Conservation (phyloP, 106 monocot genomes). For the Dendrobium huoshanense region DNA sequence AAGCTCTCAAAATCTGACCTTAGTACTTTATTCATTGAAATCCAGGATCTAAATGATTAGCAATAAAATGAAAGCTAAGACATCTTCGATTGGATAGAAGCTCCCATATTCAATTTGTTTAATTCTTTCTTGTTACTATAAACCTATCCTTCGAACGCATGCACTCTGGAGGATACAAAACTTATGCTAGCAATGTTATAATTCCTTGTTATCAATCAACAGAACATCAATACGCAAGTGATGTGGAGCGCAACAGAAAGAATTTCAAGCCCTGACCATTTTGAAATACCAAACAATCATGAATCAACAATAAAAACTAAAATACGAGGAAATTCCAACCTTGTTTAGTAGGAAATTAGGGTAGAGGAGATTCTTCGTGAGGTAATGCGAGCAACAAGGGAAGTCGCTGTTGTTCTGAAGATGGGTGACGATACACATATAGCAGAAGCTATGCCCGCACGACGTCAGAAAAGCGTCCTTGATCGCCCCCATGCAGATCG, state of each 20-base stretch:
- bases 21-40: not conserved
- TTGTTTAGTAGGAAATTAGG: slow-evolving; percentile 97
- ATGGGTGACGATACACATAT: slow-evolving; percentile 97
- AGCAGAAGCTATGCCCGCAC: slow-evolving; percentile 96
- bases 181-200: not conserved
- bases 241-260: too few relatives aligned
- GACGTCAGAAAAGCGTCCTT: slow-evolving; percentile 91
- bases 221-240: not conserved
- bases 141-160: not conserved
- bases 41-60: not conserved
- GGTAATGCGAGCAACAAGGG: slow-evolving; percentile 81
- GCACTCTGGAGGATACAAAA: not conserved
- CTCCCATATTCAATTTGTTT: not conserved
- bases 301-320: not conserved
- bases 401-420: slow-evolving; percentile 91
- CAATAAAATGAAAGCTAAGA: not conserved
- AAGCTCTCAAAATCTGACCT: too few relatives aligned
- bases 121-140: not conserved
- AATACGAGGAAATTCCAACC: slow-evolving; percentile 21
- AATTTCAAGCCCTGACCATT: not conserved
- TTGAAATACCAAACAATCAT: not conserved
- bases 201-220: not conserved
- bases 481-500: slow-evolving; percentile 89
- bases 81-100: not conserved
- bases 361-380: slow-evolving; percentile 80